Base-by-base conservation (phyloP, 441 rosid species). In the Corymbia calophylla region DNA sequence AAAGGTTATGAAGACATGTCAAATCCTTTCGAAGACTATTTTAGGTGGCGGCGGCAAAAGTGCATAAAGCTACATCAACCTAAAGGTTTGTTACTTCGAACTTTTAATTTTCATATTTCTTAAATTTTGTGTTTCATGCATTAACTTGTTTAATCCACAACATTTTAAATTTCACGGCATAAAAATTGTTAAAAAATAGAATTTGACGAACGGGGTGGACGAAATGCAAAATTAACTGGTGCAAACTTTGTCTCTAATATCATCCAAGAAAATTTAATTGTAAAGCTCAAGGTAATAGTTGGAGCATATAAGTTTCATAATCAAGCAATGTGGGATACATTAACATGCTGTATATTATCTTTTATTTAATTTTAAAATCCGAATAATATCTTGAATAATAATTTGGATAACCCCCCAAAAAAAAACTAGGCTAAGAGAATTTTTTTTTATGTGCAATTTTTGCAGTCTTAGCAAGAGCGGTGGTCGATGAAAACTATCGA, bases 21-120 rank as follows among this genome's bases (percentile, higher is more conserved):
- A 21, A 54, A 21, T 17, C 18, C 56, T 54, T 54, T 17, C 56
- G 17, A 54, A 54, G 18, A 54, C 44, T 39, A 39, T 39, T 4
- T 3, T 39, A 39, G 44, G 44, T 39, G 44, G 44, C 44, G 44
- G 44, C 1, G 4, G 6, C 14, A 58, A 25, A 10, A 0, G 14
- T 23, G 6, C n/a, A 10, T 13, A 14, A 2, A 7, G 25, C 9
- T 0, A 39, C 44, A 4, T 4, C 0, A 62, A 29, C 3, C 17
- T 3, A 6, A 6, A 27, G 68, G 68, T 29, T 29, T 62, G 68
- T 62, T 16, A 62, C 32, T 27, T 62, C 29, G 29, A 13, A 29
- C 68, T 60, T 27, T 12, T 60, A 27, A 29, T 27, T 60, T 27
- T 27, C 68, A 1, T 60, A 12, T 27, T 12, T 0, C 17, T 27